phyloP scores from a whole-genome alignment of 1,284 basidiomycete genomes.

The Mycosarcoma maydis region DNA sequence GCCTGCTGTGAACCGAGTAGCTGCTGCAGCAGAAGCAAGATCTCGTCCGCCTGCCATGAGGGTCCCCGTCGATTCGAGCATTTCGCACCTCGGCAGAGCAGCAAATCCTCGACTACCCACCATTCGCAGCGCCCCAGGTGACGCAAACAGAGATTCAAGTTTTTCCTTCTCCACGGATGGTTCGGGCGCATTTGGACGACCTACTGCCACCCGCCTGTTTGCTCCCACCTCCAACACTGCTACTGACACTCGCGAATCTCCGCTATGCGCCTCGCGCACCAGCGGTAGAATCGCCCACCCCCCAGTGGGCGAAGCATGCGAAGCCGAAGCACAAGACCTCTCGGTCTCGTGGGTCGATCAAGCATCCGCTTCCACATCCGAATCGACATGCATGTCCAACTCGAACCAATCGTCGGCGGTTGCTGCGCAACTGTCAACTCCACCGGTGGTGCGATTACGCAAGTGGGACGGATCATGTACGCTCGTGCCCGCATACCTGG shows the following conservation, averaged over 20 bases:
- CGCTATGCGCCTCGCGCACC: neutral
- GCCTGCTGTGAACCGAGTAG: neutral
- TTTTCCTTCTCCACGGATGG: slow-evolving; percentile 1
- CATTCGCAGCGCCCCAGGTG: too few relatives aligned
- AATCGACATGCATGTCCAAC: too few relatives aligned
- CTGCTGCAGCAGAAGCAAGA: neutral
- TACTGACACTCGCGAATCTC: neutral
- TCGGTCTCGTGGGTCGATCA: too few relatives aligned
- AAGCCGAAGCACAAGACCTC: neutral
- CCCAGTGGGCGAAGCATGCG: neutral
- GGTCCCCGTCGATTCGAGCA: neutral
- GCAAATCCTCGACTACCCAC: neutral
- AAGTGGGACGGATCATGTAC: slow-evolving; percentile 27
- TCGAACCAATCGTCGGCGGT: too few relatives aligned
- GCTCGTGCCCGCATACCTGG: slow-evolving; percentile 7
- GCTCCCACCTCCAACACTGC: neutral
- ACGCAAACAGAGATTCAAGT: neutral
- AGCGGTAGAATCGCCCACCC: too few relatives aligned
- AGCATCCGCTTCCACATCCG: neutral
- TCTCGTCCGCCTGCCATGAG: neutral
- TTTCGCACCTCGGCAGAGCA: neutral
- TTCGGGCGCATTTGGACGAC: neutral
- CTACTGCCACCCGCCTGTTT: slow-evolving; percentile 6
- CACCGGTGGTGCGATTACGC: slow-evolving; percentile 6
- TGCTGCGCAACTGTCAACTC: too few relatives aligned